Percentiles rank a stretch among this genome's conserved stretches.
Conservation (phyloP, 2,329 filamentous ascomycete genomes). For the Cercospora sojina region DNA sequence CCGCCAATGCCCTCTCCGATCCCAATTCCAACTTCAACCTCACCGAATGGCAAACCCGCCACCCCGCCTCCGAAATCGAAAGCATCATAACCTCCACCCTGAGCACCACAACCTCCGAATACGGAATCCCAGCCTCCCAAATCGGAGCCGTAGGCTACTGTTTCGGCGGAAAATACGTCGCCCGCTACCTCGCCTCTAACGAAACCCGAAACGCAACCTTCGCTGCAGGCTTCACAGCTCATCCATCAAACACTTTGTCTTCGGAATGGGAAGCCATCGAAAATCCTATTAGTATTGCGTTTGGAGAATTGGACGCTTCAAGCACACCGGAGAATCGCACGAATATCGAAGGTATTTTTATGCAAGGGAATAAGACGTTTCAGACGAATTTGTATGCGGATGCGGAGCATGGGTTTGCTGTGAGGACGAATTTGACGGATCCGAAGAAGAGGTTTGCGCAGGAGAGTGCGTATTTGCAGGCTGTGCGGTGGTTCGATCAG, state of each 20-base stretch:
- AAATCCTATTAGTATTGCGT: conserved; percentile 66
- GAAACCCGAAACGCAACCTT: conserved; percentile 49
- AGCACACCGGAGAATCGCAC: conserved; percentile 27
- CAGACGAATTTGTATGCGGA: conserved; percentile 37
- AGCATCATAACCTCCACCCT: conserved; percentile 46
- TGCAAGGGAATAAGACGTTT: conserved; percentile 35
- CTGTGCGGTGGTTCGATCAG: conserved; percentile 38
- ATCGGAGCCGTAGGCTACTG: conserved; percentile 71
- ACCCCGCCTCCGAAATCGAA: conserved; percentile 46
- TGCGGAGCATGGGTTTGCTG: conserved; percentile 39
- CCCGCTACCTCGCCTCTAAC: conserved; percentile 53
- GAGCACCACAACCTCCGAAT: conserved; percentile 53
- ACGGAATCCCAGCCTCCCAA: conserved; percentile 47
- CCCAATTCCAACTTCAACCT: conserved; percentile 43
- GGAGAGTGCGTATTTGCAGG: conserved; percentile 38
- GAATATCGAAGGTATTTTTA: conserved; percentile 34
- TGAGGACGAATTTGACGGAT: conserved; percentile 34
- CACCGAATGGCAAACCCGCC: conserved; percentile 47
- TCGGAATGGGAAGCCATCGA: conserved; percentile 65
- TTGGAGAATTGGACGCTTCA: conserved; percentile 22
- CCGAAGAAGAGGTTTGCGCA: conserved; percentile 38
- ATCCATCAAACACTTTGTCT: conserved; percentile 66
- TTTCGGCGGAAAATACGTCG: conserved; percentile 73
- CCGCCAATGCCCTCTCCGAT: conserved; percentile 28
- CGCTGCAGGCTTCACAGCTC: conserved; percentile 66